Evolutionary conservation across 2,329 filamentous ascomycete species (phyloP), one percentile per base, ranked within the genome.

Genomic region (Diaporthe vaccinii): DNA sequence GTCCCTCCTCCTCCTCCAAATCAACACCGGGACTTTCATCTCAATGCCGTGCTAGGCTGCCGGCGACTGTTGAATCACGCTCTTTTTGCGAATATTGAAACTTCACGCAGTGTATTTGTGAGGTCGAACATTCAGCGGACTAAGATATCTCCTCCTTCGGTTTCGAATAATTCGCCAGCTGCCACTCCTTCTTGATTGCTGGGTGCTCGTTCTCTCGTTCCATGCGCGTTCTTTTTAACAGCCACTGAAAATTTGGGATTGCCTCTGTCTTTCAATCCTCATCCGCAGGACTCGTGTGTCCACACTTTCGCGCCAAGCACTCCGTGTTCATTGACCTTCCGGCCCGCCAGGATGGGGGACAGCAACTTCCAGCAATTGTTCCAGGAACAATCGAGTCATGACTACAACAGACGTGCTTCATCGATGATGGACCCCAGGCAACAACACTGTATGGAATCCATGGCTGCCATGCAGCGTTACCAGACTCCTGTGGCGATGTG

Each of bases 401-500:
- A 75, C 73, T 75, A 62, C 31, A 46, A 51, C 61, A 55, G 57
- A 55, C 73, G 69, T 28, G 39, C 69, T 41, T 68, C 74, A 4
- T 70, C 73, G 1, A 51, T 70, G 31, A 55, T 74, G 69, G 73
- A 75, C 5, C 68, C 62, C 7, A 51, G 73, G 31, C 53, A 74
- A 20, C 73, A 65, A 36, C 69, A 51, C 34, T 73, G 61, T 72
- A 59, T 76, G 41, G 75, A 76, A 41, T 73, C 73, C 20, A 70
- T 74, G 57, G 55, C 73, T 41, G 28, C 75, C 61, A 75, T 75
- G 53, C 75, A 73, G 34, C 58, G 72, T 36, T 76, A 73, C 14
- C 75, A 76, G 36, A 62, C 44, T 36, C 69, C 75, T 25, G 39
- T 75, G 39, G 57, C 73, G 34, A 65, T 75, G 73, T 76, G 75